These are phyloP conservation scores for Epichloe aotearoae DNA, from an alignment of 2,329 filamentous ascomycete species.

Conservation along the genomic window DNA sequence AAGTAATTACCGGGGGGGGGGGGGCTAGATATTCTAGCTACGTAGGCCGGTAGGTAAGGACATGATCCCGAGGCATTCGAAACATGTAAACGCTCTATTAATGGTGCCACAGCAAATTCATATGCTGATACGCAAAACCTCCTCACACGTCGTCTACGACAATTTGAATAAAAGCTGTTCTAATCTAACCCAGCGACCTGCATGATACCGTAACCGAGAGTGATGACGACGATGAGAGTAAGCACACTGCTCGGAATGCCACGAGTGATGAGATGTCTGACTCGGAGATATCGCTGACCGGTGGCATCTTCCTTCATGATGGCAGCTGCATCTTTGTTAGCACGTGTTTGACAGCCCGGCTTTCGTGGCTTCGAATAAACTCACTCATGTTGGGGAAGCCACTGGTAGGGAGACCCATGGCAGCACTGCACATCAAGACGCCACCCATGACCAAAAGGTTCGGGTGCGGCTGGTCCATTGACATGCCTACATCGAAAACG, in stretches of 20 bases:
- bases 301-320: slow-evolving; percentile 99
- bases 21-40: background rate
- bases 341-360: background rate
- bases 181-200: slow-evolving; percentile 50
- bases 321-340: slow-evolving; percentile 47
- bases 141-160: background rate
- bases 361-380: slow-evolving; percentile 24
- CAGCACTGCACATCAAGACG: slow-evolving; percentile 94
- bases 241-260: slow-evolving; percentile 80
- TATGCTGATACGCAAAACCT: background rate
- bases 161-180: slow-evolving; percentile 1
- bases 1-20: background rate
- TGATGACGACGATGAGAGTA: slow-evolving; percentile 69
- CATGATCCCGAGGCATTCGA: too few species aligned
- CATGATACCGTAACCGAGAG: slow-evolving; percentile 86
- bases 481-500: slow-evolving; percentile 70
- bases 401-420: slow-evolving; percentile 85
- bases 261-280: slow-evolving; percentile 90
- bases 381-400: slow-evolving; percentile 99
- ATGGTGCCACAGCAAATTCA: background rate
- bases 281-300: slow-evolving; percentile 79
- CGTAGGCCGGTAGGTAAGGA: background rate
- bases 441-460: slow-evolving; percentile 92
- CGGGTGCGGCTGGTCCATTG: slow-evolving; percentile 81
- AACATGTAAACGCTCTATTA: too few species aligned